Conservation (phyloP, 768 basidiomycete species). For the Trametes maxima region DNA sequence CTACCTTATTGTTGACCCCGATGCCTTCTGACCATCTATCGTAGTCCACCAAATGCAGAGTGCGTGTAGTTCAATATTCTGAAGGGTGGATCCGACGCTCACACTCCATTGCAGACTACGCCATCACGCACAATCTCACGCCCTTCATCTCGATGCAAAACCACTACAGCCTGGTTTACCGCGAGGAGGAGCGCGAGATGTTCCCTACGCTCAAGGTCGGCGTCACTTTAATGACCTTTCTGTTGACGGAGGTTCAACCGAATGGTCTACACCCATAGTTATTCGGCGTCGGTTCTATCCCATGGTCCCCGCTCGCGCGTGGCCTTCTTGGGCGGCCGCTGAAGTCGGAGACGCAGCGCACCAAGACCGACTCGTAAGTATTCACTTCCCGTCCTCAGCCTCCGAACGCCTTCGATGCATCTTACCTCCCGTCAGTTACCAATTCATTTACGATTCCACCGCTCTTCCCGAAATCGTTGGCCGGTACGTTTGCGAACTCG, state of each 20-base stretch:
- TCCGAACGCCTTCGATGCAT: too few relatives aligned
- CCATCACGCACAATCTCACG: slow-evolving; percentile 43
- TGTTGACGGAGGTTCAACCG: neutral
- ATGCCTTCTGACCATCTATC: slow-evolving; percentile 12
- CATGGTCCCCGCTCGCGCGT: slow-evolving; percentile 42
- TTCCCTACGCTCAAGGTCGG: slow-evolving; percentile 47
- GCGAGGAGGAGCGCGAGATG: slow-evolving; percentile 65
- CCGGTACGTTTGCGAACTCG: slow-evolving; percentile 32
- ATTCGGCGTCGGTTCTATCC: slow-evolving; percentile 37
- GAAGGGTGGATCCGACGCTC: neutral
- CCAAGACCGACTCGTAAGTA: slow-evolving; percentile 29
- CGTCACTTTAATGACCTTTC: neutral
- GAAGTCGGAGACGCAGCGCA: slow-evolving; percentile 27
- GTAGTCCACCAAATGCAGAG: slow-evolving; percentile 40
- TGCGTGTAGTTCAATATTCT: slow-evolving; percentile 1
- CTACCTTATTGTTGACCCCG: neutral
- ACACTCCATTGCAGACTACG: slow-evolving; percentile 37
- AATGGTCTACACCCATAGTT: slow-evolving; percentile 4
- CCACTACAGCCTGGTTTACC: slow-evolving; percentile 56
- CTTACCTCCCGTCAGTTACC: neutral
- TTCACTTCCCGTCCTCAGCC: neutral
- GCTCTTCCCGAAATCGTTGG: slow-evolving; percentile 41
- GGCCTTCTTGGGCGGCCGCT: slow-evolving; percentile 36
- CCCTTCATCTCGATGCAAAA: slow-evolving; percentile 70
- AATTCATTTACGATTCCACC: neutral